phyloP scores from a whole-genome alignment of 108 stramenopile genomes.

The Cafeteria roenbergensis region DNA sequence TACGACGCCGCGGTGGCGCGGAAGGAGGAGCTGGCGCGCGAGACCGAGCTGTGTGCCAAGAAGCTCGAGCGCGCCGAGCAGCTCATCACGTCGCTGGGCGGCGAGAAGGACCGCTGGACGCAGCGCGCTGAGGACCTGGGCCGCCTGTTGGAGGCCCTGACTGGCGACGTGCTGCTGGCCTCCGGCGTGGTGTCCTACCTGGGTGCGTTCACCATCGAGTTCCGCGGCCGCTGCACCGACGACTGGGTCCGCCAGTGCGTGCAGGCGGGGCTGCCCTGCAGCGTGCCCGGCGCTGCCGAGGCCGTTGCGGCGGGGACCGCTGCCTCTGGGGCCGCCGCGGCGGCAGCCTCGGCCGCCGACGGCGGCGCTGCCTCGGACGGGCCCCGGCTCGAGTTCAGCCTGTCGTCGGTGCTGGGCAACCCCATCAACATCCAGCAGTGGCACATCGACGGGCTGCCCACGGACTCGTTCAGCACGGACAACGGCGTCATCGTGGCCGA shows the following conservation, averaged over 20 bases:
- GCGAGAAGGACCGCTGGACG: slow-evolving; percentile 32
- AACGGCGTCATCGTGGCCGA: slow-evolving; percentile 51
- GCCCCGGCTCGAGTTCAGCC: not conserved
- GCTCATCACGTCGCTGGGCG: slow-evolving; percentile 43
- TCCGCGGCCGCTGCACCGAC: slow-evolving; percentile 30
- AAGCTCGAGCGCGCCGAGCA: slow-evolving; percentile 47
- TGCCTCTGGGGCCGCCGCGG: not conserved
- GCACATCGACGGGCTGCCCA: slow-evolving; percentile 49
- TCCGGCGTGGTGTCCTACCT: slow-evolving; percentile 53
- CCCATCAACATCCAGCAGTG: slow-evolving; percentile 42
- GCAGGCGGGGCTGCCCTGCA: slow-evolving; percentile 27
- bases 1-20: slow-evolving; percentile 32
- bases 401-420: slow-evolving; percentile 37
- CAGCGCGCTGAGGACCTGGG: not conserved
- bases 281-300: not conserved
- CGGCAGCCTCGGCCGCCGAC: too few species aligned
- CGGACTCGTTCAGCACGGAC: slow-evolving; percentile 42
- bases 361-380: not conserved
- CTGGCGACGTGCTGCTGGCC: slow-evolving; percentile 47
- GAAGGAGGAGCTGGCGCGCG: slow-evolving; percentile 39
- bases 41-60: slow-evolving; percentile 33
- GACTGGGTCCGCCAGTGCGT: slow-evolving; percentile 34
- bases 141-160: slow-evolving; percentile 8
- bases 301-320: too few species aligned
- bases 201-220: slow-evolving; percentile 48